Evolutionary conservation across 2,329 filamentous ascomycete species (phyloP).

Genomic region (Zymoseptoria brevis): DNA sequence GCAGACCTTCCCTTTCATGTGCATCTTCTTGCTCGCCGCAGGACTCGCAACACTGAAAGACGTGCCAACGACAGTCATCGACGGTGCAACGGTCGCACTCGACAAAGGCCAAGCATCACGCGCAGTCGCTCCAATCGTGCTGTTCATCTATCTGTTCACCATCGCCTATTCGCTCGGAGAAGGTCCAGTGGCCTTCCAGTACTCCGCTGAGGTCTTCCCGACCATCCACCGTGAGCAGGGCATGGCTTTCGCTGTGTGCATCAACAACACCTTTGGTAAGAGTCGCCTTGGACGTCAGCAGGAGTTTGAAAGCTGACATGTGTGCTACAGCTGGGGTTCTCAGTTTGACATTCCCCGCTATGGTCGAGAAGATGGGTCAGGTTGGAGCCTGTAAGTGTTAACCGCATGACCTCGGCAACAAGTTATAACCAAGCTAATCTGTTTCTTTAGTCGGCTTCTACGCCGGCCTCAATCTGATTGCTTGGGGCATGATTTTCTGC

Average conservation of each 20-base stretch:
- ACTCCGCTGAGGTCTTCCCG: conserved; percentile 40
- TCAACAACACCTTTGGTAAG: conserved; percentile 44
- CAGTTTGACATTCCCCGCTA: conserved; percentile 40
- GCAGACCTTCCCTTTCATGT: conserved; percentile 42
- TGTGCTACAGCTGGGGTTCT: conserved; percentile 36
- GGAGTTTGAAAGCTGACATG: conserved; percentile 1
- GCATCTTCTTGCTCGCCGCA: conserved; percentile 43
- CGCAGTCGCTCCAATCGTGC: conserved; percentile 31
- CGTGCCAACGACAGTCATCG: conserved; percentile 1
- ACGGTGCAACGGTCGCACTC: conserved; percentile 5
- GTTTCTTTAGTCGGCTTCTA: conserved; percentile 47
- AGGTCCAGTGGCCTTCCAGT: conserved; percentile 36
- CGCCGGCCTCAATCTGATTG: conserved; percentile 48
- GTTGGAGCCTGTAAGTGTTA: conserved; percentile 48
- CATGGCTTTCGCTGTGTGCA: conserved; percentile 48
- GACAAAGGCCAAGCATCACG: conserved; percentile 22
- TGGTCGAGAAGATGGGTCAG: conserved; percentile 42
- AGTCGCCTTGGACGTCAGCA: neutral
- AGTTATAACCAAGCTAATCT: conserved; percentile 8
- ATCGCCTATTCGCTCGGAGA: conserved; percentile 43
- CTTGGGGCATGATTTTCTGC: conserved; percentile 44
- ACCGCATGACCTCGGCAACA: conserved; percentile 27
- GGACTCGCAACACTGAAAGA: conserved; percentile 30
- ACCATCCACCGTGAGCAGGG: conserved; percentile 38
- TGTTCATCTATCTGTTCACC: conserved; percentile 45